phyloP scores from a whole-genome alignment of 2,329 filamentous ascomycete genomes.

The Diplodia seriata region DNA sequence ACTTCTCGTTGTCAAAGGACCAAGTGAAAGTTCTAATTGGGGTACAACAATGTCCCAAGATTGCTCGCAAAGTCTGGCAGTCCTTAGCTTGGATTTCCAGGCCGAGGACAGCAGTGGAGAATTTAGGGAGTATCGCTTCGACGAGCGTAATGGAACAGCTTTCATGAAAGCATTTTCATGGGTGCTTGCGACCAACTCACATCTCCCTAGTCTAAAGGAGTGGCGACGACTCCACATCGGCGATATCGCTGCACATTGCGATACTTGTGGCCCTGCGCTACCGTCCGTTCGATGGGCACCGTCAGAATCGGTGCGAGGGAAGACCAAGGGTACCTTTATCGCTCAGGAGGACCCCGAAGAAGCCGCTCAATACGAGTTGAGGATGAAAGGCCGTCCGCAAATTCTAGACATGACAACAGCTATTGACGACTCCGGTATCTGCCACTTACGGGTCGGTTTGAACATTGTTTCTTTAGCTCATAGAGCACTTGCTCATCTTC shows the following conservation, averaged over 20 bases:
- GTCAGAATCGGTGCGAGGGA: conserved; percentile 18
- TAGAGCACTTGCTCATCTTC: conserved; percentile 44
- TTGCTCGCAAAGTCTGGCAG: conserved; percentile 37
- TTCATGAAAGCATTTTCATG: conserved; percentile 38
- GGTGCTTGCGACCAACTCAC: conserved; percentile 37
- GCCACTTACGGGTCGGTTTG: conserved; percentile 51
- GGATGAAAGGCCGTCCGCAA: conserved; percentile 56
- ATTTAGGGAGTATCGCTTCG: background rate
- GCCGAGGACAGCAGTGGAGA: background rate
- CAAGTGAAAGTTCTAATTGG: background rate
- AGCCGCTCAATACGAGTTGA: conserved; percentile 59
- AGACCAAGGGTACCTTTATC: background rate
- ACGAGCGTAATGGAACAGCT: background rate
- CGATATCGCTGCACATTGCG: conserved; percentile 32
- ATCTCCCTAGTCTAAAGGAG: conserved; percentile 35
- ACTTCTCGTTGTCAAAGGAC: background rate
- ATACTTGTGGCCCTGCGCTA: conserved; percentile 39
- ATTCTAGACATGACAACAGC: conserved; percentile 38
- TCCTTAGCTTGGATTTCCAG: conserved; percentile 38
- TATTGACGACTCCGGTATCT: conserved; percentile 31
- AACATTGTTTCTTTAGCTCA: conserved; percentile 54
- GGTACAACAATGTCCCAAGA: background rate
- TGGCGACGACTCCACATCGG: conserved; percentile 36
- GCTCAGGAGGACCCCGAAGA: conserved; percentile 50
- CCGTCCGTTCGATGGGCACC: conserved; percentile 43